These are phyloP conservation scores for Paraconiothyrium brasiliense DNA, from an alignment of 2,329 filamentous ascomycete genomes.

Conservation along the genomic window DNA sequence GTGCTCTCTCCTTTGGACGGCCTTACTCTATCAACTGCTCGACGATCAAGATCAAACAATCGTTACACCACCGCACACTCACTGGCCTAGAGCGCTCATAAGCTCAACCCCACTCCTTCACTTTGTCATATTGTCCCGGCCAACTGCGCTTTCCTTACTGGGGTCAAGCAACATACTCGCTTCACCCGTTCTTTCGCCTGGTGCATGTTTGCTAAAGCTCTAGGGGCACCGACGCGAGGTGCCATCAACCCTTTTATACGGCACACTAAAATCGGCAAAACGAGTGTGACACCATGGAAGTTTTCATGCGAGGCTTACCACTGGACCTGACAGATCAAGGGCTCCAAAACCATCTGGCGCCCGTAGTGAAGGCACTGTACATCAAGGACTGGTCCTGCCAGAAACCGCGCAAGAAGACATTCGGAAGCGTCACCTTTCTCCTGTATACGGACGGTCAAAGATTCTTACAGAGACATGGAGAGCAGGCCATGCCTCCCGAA, in stretches of 20 bases:
- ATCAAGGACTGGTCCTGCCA: constrained; percentile 54
- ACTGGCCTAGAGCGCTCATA: not conserved
- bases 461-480: constrained; percentile 41
- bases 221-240: not conserved
- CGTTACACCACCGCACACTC: not conserved
- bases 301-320: constrained; percentile 57
- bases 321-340: constrained; percentile 50
- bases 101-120: not conserved
- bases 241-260: not conserved
- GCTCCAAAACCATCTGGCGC: constrained; percentile 50
- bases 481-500: not conserved
- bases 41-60: not conserved
- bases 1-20: not conserved
- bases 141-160: not conserved
- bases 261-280: not conserved
- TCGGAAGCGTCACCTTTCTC: constrained; percentile 58
- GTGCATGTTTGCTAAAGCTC: not conserved
- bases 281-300: constrained; percentile 53
- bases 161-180: not conserved
- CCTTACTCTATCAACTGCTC: not conserved
- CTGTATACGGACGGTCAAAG: constrained; percentile 44
- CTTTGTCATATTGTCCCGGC: not conserved
- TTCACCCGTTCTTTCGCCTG: not conserved
- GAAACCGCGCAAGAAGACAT: constrained; percentile 52
- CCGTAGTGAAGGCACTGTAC: constrained; percentile 45